Evolutionary conservation across 1,284 basidiomycete genomes (phyloP).

Genomic region (Cryptococcus amylolentus): DNA sequence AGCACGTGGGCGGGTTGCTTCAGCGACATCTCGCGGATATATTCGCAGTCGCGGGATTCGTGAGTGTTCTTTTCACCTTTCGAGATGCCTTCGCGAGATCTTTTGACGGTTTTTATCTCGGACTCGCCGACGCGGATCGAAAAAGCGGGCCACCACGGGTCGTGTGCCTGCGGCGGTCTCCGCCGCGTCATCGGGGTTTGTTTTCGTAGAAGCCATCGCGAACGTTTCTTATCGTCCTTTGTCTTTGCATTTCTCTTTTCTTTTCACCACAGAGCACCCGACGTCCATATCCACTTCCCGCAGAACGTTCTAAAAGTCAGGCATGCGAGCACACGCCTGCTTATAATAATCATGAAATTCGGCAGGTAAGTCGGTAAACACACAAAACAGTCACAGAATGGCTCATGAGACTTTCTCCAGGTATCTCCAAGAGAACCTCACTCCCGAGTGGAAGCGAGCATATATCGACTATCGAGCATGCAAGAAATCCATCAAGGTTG

Average conservation of each 20-base stretch:
- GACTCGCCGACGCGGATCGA: no score
- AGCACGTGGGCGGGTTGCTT: not conserved
- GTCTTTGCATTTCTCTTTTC: not conserved
- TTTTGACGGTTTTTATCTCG: no score
- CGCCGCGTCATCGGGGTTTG: not conserved
- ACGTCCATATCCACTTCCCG: not conserved
- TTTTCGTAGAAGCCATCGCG: not conserved
- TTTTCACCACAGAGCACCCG: not conserved
- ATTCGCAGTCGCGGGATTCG: not conserved
- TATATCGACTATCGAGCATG: slow-evolving; percentile 50
- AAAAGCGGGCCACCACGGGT: no score
- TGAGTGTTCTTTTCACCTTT: no score
- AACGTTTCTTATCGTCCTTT: not conserved
- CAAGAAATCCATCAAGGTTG: slow-evolving; percentile 50
- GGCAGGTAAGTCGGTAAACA: slow-evolving; percentile 9
- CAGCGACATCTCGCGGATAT: not conserved
- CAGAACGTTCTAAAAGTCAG: no score
- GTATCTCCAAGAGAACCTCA: slow-evolving; percentile 47
- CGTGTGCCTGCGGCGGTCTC: not conserved
- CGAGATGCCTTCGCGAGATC: no score
- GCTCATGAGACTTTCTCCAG: slow-evolving; percentile 13
- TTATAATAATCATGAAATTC: slow-evolving; percentile 11
- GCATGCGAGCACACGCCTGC: no score
- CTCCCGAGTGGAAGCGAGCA: slow-evolving; percentile 50
- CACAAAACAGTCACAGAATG: not conserved